Base-by-base conservation (phyloP, 1,139 yeast species). In the Protomyces inouyei region DNA sequence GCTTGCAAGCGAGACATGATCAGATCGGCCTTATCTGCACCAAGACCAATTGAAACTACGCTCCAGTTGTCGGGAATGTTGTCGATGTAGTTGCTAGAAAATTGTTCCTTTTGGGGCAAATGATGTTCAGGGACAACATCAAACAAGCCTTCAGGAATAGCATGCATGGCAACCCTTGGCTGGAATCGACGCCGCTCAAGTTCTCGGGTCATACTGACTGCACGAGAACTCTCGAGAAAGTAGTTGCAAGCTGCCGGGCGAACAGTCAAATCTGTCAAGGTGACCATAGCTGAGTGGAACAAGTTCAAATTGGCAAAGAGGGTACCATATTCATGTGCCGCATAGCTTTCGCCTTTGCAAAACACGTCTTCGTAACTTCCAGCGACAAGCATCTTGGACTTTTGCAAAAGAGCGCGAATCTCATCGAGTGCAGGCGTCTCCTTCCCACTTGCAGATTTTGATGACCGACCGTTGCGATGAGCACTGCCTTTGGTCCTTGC, bases 1-100 rank as follows among this genome's bases (percentile, higher is more conserved):
- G 70, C 68, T 12, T 76, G 79, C 52, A 78, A 74, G 67, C 82
- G 81, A 3, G 87, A 76, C 2, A 89, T 67, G 0, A 86, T 69
- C 55, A 90, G 76, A 71, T 83, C 86, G 0, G 85, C 87, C 5
- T 85, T 80, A 8, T 78, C 72, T 0, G 82, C 74, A 67, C 90
- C 84, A n/a, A 84, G 73, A 70, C 86, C 92, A 32, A 91, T 73
- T 0, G 87, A 79, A 0, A 89, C 76, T 0, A 85, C 81, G 14
- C 80, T 74, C 88, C 93, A 88, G 37, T 75, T 73, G 0, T 73
- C 69, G 0, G 91, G 89, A 64, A 75, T 64, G 12, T 64, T 36
- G 43, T 67, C 65, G 9, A 70, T 48, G 54, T 66, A 65, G 52
- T 68, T 59, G 52, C 69, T 45, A 61, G 65, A 69, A 64, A 67